A percentile compares a stretch with the other conserved stretches of the same genome.
phyloP scores from a whole-genome alignment of 305 asterid species.

The Fraxinus greggii region DNA sequence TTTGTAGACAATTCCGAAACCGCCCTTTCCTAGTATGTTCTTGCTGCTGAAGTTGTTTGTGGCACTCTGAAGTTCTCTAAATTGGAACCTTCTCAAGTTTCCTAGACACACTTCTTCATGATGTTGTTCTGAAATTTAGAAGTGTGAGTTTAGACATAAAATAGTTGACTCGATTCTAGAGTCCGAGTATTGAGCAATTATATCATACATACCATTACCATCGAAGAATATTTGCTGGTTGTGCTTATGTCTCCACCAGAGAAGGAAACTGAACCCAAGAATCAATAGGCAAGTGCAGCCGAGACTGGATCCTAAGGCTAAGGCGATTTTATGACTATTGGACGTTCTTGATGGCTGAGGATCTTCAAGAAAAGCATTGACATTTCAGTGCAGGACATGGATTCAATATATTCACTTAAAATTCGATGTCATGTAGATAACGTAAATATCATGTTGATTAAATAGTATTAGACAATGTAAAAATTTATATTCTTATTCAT shows the following conservation, averaged over 20 bases:
- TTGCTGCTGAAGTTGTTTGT: constrained; percentile 84
- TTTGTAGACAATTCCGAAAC: constrained; percentile 87
- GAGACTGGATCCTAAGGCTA: constrained; percentile 80
- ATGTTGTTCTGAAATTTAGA: constrained; percentile 52
- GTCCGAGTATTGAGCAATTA: neutral
- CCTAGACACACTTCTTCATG: constrained; percentile 73
- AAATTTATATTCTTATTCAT: neutral
- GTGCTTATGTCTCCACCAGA: constrained; percentile 83
- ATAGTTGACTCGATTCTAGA: neutral
- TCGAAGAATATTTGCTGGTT: constrained; percentile 75
- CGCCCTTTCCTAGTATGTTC: constrained; percentile 84
- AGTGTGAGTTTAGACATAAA: neutral
- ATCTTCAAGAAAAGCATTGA: constrained; percentile 30
- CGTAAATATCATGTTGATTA: neutral
- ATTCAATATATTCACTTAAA: neutral
- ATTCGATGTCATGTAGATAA: neutral
- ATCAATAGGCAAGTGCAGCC: constrained; percentile 74
- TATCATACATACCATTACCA: constrained; percentile 48
- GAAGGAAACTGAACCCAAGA: constrained; percentile 64
- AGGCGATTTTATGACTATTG: constrained; percentile 54
- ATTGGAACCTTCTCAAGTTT: constrained; percentile 66
- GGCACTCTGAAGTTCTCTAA: constrained; percentile 74
- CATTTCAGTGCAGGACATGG: neutral
- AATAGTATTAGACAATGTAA: neutral
- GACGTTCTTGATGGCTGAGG: constrained; percentile 37